Conservation (phyloP, 2,329 filamentous ascomycete species). For the Bipolaris bicolor region DNA sequence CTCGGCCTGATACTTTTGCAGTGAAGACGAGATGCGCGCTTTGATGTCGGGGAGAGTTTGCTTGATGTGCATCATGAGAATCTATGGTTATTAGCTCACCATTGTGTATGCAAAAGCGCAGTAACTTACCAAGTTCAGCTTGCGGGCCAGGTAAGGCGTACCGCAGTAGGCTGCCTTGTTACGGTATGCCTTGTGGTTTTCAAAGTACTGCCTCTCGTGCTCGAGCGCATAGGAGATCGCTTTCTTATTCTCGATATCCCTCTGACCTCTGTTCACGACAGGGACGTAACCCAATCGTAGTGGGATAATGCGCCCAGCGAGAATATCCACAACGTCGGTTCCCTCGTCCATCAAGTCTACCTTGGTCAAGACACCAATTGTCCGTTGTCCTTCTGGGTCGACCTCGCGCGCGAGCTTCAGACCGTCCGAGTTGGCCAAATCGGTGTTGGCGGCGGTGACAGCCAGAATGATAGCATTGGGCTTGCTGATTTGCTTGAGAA, state of each 20-base stretch:
- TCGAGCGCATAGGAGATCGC: conserved; percentile 89
- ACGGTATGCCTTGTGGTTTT: conserved; percentile 96
- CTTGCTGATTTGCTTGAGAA: conserved; percentile 97
- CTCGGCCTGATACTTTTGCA: conserved; percentile 89
- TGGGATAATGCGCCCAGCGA: conserved; percentile 96
- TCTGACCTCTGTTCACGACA: conserved; percentile 95
- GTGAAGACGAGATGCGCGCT: conserved; percentile 88
- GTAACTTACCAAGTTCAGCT: conserved; percentile 77
- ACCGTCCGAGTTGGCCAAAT: conserved; percentile 98
- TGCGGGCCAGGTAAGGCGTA: conserved; percentile 93
- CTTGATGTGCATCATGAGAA: conserved; percentile 99
- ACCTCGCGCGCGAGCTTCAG: conserved; percentile 96
- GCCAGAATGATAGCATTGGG: conserved; percentile 97
- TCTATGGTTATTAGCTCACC: conserved; percentile 56
- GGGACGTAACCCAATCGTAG: conserved; percentile 93
- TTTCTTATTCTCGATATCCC: conserved; percentile 98
- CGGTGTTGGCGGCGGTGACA: conserved; percentile 94
- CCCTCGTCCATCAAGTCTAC: conserved; percentile 99
- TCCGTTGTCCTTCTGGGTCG: conserved; percentile 95
- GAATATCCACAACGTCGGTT: conserved; percentile 97
- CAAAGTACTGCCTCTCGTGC: conserved; percentile 95
- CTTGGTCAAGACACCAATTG: conserved; percentile 97
- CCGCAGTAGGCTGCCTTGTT: conserved; percentile 99
- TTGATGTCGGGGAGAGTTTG: conserved; percentile 99
- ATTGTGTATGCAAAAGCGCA: too few species aligned